Base-by-base conservation (phyloP, 2,329 filamentous ascomycete genomes). In the Colletotrichum truncatum region DNA sequence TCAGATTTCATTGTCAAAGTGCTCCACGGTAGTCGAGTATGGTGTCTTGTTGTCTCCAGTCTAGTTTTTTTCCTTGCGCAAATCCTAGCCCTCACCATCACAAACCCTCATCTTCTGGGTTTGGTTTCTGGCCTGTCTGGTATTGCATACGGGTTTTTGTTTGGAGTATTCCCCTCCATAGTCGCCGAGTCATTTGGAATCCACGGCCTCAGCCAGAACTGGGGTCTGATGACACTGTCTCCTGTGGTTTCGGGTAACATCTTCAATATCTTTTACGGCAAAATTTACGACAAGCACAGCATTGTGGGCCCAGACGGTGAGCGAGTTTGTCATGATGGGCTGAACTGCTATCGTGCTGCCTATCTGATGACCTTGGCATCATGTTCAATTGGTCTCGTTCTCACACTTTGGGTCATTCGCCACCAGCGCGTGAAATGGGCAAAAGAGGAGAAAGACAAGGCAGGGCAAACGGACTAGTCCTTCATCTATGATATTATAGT, bases 201-300 rank as follows among this genome's bases (percentile, higher is more conserved):
- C 25, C 87, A 91, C 66, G 95, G 94, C 2, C 84, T 99, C 48
- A 94, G 91, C 59, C 93, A 97, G 74, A 99, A 98, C 74, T 99
- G 96, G 95, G 96, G 96, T 12, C 91, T 92, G 71, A 97, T 99
- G 89, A 98, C 93, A 0, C 82, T 98, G 49, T 91, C 93, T 3
- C 94, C 95, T 0, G 93, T 97, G 3, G 78, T 97, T 26, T 94
- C 91, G 8, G 94, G 93, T 52, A 97, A 98, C 72, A 77, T 97
- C 21, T 98, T 97, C 84, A 99, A 98, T 75, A 80, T 98, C 1
- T 89, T 96, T 63, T 99, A 98, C 75, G 96, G 96, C 51, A 80
- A 77, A 14, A 89, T 97, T 0, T 97, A 93, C 71, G 96, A 99
- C 75, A 80, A 81, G 8, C 94, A 98, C 76, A 94, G 91, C 21